phyloP scores from a whole-genome alignment of 1,139 yeast genomes.

The Diutina neorugosa region DNA sequence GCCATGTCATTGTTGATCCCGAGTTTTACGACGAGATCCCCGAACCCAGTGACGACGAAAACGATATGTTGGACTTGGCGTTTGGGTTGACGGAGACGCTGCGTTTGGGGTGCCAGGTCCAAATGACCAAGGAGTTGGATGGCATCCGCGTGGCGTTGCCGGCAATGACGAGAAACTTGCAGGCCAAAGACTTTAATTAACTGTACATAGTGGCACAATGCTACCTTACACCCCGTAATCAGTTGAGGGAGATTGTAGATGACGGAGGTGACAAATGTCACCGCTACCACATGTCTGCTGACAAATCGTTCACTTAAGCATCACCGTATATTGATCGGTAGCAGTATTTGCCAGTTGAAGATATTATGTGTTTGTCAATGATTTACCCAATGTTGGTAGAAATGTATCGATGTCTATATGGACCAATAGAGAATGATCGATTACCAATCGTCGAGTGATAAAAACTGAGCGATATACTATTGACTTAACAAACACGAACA shows the following conservation, averaged over 20 bases:
- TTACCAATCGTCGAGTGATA: too few relatives aligned
- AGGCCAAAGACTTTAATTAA: conserved; percentile 53
- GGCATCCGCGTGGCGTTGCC: conserved; percentile 95
- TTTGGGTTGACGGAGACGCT: conserved; percentile 96
- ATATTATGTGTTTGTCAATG: too few relatives aligned
- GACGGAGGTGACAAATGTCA: background rate
- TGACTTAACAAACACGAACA: too few relatives aligned
- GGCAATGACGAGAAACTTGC: conserved; percentile 92
- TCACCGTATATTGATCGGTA: too few relatives aligned
- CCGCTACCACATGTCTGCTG: too few relatives aligned
- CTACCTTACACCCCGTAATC: background rate
- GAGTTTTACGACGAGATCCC: conserved; percentile 82
- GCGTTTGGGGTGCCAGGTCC: conserved; percentile 87
- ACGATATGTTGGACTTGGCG: conserved; percentile 95
- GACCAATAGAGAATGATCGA: too few relatives aligned
- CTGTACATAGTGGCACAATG: background rate
- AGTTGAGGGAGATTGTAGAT: too few relatives aligned
- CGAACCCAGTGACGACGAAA: conserved; percentile 95
- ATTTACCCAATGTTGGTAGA: too few relatives aligned
- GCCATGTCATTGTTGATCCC: conserved; percentile 94
- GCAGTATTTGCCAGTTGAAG: too few relatives aligned
- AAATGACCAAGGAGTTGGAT: conserved; percentile 80
- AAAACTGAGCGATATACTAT: too few relatives aligned
- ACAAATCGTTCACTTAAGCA: too few relatives aligned
- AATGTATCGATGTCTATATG: too few relatives aligned